Base-by-base conservation (phyloP, 2,329 filamentous ascomycete species). In the Cryphonectria naterciae region DNA sequence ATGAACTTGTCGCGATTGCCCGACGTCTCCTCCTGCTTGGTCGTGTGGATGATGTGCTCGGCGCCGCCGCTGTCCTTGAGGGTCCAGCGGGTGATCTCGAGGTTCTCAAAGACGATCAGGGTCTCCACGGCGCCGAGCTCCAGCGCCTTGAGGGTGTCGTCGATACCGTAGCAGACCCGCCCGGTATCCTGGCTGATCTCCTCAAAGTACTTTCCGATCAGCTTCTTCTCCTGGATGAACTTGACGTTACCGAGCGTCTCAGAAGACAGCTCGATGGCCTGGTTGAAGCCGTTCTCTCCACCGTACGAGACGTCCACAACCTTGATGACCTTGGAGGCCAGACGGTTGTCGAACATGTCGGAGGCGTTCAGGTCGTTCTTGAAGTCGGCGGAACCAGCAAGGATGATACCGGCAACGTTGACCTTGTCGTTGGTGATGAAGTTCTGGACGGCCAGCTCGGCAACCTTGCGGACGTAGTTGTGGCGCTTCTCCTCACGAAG, bases 201-300 rank as follows among this genome's bases (percentile, higher is more conserved):
- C 81, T 99, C 95, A 78, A 99, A 99, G 87, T 99, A 99, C 81
- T 93, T 94, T 81, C 95, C 95, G 79, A 99, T 99, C 74, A 99
- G 90, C 86, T 98, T 99, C 92, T 99, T 99, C 88, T 99, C 96
- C 84, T 99, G 96, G 81, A 99, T 98, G 82, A 99, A 99, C 85
- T 99, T 99, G 88, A 99, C 96, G 80, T 98, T 99, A 83, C 95
- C 93, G 64, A 99, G 89, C 10, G 96, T 99, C 86, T 99, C 97
- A 10, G 94, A 89, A 37, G 96, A 92, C 78, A 99, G 84, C 80
- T 99, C 96, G 75, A 99, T 99, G 72, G 96, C 96, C 85, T 99
- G 97, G 86, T 99, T 99, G 89, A 99, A 99, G 63, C 96, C 96
- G 86, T 98, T 98, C 85, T 99, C 97, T 77, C 96, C 96, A 81